Evolutionary conservation across 352 stramenopile species (phyloP).

Genomic region (Phytophthora crassamura): DNA sequence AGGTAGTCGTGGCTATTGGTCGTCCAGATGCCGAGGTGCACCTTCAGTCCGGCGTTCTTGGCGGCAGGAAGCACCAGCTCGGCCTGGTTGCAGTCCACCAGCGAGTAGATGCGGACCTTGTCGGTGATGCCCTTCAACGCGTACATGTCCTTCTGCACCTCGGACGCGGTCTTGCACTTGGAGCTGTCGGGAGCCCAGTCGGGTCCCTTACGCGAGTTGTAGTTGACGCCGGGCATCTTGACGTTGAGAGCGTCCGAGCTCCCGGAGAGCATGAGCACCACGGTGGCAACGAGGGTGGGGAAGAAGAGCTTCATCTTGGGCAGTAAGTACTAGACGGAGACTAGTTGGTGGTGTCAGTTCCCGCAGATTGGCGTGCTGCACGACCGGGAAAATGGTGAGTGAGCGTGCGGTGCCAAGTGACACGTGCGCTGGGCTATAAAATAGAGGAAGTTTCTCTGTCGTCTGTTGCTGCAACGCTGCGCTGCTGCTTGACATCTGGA

Average conservation of each 20-base stretch:
- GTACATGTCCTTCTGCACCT: constrained; percentile 67
- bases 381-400: no score
- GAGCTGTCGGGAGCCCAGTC: constrained; percentile 49
- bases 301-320: constrained; percentile 53
- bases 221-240: constrained; percentile 77
- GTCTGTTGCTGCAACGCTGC: no score
- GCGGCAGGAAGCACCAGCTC: constrained; percentile 53
- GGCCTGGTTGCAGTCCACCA: constrained; percentile 62
- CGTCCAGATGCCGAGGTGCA: constrained; percentile 77
- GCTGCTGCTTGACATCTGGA: no score
- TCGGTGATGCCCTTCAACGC: constrained; percentile 51
- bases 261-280: constrained; percentile 21
- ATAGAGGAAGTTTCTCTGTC: no score
- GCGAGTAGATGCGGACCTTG: constrained; percentile 73
- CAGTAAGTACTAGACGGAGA: no score
- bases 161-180: constrained; percentile 53
- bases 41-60: constrained; percentile 51
- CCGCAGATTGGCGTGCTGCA: no score
- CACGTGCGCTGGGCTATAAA: no score
- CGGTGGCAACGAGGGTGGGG: constrained; percentile 22
- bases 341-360: no score
- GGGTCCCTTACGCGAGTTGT: constrained; percentile 67
- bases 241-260: constrained; percentile 52
- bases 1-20: constrained; percentile 44
- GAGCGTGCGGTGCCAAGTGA: no score